These are phyloP conservation scores for Penicillium digitatum DNA, from an alignment of 2,329 filamentous ascomycete species.

Conservation along the genomic window DNA sequence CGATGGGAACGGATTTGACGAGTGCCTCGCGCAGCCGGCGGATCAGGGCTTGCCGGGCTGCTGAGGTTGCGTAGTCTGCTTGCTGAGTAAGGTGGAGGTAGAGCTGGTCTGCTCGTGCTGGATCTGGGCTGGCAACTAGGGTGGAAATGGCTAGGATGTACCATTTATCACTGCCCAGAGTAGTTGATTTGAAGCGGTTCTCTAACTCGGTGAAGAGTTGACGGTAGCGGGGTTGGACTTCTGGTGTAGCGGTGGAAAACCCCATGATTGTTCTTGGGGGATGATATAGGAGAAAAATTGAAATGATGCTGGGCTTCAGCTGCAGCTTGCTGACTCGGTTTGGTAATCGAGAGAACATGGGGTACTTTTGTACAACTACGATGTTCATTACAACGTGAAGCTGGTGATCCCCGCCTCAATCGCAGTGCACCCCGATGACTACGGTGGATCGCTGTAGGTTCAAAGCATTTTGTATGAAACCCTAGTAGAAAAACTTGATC, in stretches of 20 bases:
- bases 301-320: not conserved
- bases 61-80: slow-evolving; percentile 40
- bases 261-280: slow-evolving; percentile 14
- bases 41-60: slow-evolving; percentile 33
- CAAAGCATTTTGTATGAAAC: not conserved
- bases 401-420: not conserved
- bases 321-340: not conserved
- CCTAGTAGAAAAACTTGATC: not conserved
- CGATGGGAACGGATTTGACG: slow-evolving; percentile 55
- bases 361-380: not conserved
- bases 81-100: slow-evolving; percentile 55
- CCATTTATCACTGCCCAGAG: slow-evolving; percentile 29
- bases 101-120: slow-evolving; percentile 50
- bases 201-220: slow-evolving; percentile 31
- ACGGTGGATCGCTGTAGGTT: slow-evolving; percentile 13
- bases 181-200: slow-evolving; percentile 27
- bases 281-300: not conserved
- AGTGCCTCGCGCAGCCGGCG: slow-evolving; percentile 53
- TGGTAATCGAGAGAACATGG: slow-evolving; percentile 3
- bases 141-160: slow-evolving; percentile 40
- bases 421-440: slow-evolving; percentile 8
- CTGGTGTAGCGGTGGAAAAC: slow-evolving; percentile 11
- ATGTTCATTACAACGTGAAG: not conserved
- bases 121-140: slow-evolving; percentile 51
- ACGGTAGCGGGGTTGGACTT: slow-evolving; percentile 26